Evolutionary conservation across 345 rosid species (phyloP).

Genomic region (Salix caprea): DNA sequence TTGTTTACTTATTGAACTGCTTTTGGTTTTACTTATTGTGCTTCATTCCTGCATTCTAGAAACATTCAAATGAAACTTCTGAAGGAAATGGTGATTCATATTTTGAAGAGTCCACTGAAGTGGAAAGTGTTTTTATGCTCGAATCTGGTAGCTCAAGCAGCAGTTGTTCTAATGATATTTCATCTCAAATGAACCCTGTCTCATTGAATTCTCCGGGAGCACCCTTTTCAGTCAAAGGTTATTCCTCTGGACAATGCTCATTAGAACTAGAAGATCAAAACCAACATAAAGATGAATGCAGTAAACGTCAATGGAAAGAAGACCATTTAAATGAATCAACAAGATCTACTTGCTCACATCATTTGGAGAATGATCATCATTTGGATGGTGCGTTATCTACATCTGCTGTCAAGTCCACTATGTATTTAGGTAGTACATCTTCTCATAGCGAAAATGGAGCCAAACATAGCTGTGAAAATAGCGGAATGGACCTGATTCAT

Average conservation of each 20-base stretch:
- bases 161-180: constrained; percentile 3
- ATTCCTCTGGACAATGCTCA: not conserved
- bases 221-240: not conserved
- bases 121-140: constrained; percentile 7
- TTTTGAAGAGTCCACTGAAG: constrained; percentile 17
- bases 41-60: constrained; percentile 7
- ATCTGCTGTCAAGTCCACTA: constrained; percentile 6
- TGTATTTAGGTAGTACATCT: constrained; percentile 3
- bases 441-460: not conserved
- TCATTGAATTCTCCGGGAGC: not conserved
- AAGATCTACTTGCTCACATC: constrained; percentile 1
- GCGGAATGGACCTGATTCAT: not conserved
- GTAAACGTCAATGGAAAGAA: not conserved
- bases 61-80: not conserved
- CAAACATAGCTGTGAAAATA: constrained; percentile 1
- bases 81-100: not conserved
- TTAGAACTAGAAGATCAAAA: not conserved
- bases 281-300: not conserved
- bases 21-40: not conserved
- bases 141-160: constrained; percentile 9
- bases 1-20: not conserved
- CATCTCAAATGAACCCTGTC: not conserved
- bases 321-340: not conserved
- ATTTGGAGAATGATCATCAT: constrained; percentile 13
- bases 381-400: constrained; percentile 1